phyloP scores from a whole-genome alignment of 208 protist species.

The Leishmania mexicana region DNA sequence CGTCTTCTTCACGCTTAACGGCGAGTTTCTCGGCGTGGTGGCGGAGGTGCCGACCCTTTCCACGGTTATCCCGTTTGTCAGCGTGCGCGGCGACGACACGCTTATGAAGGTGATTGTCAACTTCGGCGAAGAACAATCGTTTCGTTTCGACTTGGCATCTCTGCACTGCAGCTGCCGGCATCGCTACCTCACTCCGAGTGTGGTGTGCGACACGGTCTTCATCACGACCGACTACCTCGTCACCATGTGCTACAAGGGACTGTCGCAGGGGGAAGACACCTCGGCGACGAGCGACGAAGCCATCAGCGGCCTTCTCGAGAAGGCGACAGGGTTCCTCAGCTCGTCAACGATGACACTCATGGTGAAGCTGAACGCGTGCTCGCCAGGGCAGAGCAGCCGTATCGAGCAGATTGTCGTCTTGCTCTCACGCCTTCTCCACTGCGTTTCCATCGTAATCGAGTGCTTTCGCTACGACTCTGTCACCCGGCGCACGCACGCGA shows the following conservation, averaged over 20 bases:
- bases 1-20: slow-evolving; percentile 91
- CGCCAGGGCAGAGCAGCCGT: slow-evolving; percentile 19
- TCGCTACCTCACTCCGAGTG: slow-evolving; percentile 47
- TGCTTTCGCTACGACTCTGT: slow-evolving; percentile 82
- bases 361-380: slow-evolving; percentile 30
- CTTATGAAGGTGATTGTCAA: slow-evolving; percentile 89
- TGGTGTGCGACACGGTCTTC: slow-evolving; percentile 69
- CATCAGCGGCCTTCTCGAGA: slow-evolving; percentile 68
- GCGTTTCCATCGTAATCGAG: slow-evolving; percentile 67
- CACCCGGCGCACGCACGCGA: slow-evolving; percentile 59
- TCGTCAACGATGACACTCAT: slow-evolving; percentile 46
- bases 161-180: slow-evolving; percentile 73
- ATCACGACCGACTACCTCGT: slow-evolving; percentile 80
- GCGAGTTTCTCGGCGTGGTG: slow-evolving; percentile 83
- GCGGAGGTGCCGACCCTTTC: slow-evolving; percentile 44
- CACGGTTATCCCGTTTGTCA: slow-evolving; percentile 73
- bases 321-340: slow-evolving; percentile 66
- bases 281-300: slow-evolving; percentile 54
- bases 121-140: slow-evolving; percentile 82
- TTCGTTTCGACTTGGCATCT: slow-evolving; percentile 80
- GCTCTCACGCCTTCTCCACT: slow-evolving; percentile 76
- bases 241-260: slow-evolving; percentile 68
- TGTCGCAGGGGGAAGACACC: slow-evolving; percentile 25
- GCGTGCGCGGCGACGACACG: slow-evolving; percentile 44
- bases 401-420: slow-evolving; percentile 36